These are phyloP conservation scores for Gryganskiella cystojenkinii DNA, from an alignment of 192 early-diverging fungal genomes.

Conservation along the genomic window DNA sequence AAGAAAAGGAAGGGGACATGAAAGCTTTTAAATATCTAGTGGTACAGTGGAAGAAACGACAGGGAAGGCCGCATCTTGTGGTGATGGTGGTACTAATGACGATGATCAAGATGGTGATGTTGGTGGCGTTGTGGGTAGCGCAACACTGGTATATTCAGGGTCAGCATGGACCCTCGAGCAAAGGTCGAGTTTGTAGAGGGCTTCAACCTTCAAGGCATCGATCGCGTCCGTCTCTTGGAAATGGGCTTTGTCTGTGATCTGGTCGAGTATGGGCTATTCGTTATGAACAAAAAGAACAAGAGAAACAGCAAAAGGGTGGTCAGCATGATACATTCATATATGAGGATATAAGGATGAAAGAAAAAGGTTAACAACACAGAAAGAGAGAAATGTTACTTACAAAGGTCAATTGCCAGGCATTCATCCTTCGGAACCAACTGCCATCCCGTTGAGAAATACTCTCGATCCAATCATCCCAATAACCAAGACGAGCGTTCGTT, in stretches of 20 bases:
- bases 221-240: constrained; percentile 41
- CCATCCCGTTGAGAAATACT: constrained; percentile 22
- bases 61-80: too few species aligned
- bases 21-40: too few species aligned
- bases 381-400: constrained; percentile 19
- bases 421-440: constrained; percentile 35
- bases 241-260: constrained; percentile 26
- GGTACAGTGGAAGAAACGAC: too few species aligned
- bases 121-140: too few species aligned
- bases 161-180: constrained; percentile 24
- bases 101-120: constrained; percentile 32
- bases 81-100: constrained; percentile 4
- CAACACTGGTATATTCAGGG: not conserved
- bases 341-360: not conserved
- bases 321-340: too few species aligned
- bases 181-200: constrained; percentile 37
- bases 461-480: constrained; percentile 46
- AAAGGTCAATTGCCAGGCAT: constrained; percentile 47
- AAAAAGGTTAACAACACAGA: not conserved
- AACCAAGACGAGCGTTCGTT: constrained; percentile 32
- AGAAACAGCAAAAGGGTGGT: not conserved
- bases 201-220: constrained; percentile 32
- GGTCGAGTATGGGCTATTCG: constrained; percentile 44
- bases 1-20: too few species aligned
- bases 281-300: too few species aligned